Evolutionary conservation across 2,329 filamentous ascomycete genomes (phyloP).

Genomic region (Macrophomina tecta): DNA sequence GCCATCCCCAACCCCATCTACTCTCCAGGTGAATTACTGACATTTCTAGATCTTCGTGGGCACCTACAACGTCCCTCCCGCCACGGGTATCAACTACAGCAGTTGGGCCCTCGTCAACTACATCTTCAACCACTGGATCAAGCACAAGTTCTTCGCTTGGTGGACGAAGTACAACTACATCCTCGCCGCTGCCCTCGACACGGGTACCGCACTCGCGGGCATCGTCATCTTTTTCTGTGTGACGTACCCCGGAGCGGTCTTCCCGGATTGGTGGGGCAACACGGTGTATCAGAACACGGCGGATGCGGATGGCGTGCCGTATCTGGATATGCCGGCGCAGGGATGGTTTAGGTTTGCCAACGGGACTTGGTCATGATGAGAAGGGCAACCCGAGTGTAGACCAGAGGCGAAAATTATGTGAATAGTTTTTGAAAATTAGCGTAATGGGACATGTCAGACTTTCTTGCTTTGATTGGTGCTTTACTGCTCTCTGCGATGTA

Average conservation of each 20-base stretch:
- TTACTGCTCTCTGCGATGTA: too few relatives aligned
- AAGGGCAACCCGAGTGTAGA: too few relatives aligned
- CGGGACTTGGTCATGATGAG: slow-evolving; percentile 19
- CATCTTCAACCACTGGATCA: slow-evolving; percentile 71
- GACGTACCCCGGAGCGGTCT: slow-evolving; percentile 6
- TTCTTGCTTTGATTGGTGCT: too few relatives aligned
- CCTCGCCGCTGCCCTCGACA: slow-evolving; percentile 43
- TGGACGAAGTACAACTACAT: slow-evolving; percentile 80
- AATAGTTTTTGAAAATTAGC: neutral
- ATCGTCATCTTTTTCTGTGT: slow-evolving; percentile 40
- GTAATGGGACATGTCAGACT: too few relatives aligned
- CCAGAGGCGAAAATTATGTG: neutral
- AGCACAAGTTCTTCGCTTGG: slow-evolving; percentile 56
- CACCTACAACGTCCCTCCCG: slow-evolving; percentile 59
- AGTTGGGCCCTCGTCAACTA: slow-evolving; percentile 72
- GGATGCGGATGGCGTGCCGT: slow-evolving; percentile 44
- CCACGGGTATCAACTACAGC: slow-evolving; percentile 73
- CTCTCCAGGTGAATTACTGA: neutral
- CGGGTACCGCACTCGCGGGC: slow-evolving; percentile 41
- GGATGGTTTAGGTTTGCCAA: slow-evolving; percentile 37
- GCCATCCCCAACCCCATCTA: too few relatives aligned
- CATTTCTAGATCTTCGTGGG: slow-evolving; percentile 33
- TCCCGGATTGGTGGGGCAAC: slow-evolving; percentile 46
- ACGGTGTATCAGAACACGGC: slow-evolving; percentile 43
- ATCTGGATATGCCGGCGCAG: slow-evolving; percentile 38